Percentiles rank a stretch among this genome's conserved stretches.
phyloP scores from a whole-genome alignment of 2,329 filamentous ascomycete species.

The Aspergillus bombycis region DNA sequence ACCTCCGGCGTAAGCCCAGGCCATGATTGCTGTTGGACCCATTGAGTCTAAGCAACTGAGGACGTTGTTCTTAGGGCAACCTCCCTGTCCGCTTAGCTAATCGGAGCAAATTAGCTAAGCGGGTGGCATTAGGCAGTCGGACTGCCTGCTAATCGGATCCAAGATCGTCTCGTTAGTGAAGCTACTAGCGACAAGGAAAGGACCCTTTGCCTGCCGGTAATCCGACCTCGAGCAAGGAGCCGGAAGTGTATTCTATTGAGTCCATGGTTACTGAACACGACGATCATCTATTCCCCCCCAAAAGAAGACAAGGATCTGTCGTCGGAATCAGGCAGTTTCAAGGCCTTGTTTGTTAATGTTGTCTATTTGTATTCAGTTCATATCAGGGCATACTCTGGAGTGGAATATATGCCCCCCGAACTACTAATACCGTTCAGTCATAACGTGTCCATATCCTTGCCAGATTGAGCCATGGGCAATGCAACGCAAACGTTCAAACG shows the following conservation, averaged over 20 bases:
- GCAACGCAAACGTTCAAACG: neutral
- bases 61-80: neutral
- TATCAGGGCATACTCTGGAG: neutral
- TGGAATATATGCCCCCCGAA: neutral
- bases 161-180: no score
- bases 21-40: neutral
- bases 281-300: no score
- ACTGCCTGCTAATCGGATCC: no score
- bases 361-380: no score
- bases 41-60: neutral
- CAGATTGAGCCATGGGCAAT: neutral
- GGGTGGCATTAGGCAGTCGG: neutral
- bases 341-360: no score
- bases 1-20: neutral
- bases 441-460: neutral
- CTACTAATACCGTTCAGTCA: neutral
- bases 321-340: no score
- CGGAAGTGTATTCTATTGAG: no score
- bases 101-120: neutral
- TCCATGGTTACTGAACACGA: no score
- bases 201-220: no score
- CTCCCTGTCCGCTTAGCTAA: neutral
- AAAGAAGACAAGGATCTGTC: no score
- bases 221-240: no score
- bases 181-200: no score